Evolutionary conservation across 73 alveolate species (phyloP).

Genomic region (Stentor coeruleus): DNA sequence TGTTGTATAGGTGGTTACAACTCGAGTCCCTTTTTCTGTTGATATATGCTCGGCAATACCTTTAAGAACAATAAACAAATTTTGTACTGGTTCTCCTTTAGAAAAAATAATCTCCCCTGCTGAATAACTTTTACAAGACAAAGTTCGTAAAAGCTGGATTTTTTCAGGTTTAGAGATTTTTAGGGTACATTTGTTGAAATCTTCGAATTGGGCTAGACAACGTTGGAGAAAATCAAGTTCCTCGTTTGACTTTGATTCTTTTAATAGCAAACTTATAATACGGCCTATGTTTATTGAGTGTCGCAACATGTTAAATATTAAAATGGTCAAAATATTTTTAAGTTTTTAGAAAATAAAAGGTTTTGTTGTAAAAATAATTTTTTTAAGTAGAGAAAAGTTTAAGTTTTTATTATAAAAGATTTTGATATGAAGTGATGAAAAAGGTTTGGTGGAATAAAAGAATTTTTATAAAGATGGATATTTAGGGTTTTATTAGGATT

Average conservation of each 20-base stretch:
- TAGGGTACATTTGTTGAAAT: neutral
- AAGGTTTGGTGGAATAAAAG: too few species aligned
- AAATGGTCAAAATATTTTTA: too few species aligned
- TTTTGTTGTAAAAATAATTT: too few species aligned
- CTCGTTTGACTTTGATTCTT: neutral
- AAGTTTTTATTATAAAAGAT: too few species aligned
- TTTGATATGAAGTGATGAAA: too few species aligned
- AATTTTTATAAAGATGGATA: too few species aligned
- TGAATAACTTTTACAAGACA: neutral
- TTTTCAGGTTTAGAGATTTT: neutral
- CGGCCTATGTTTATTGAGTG: neutral
- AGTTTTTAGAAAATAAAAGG: too few species aligned
- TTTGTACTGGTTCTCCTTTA: neutral
- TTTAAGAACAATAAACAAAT: neutral
- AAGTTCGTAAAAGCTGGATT: neutral
- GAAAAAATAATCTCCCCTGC: conserved; percentile 1
- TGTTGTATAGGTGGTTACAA: neutral
- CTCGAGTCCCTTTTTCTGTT: neutral
- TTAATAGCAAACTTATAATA: neutral
- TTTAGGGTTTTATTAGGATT: too few species aligned
- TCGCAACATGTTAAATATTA: neutral
- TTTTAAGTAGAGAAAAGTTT: too few species aligned
- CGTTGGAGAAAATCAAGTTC: neutral
- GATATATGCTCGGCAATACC: neutral
- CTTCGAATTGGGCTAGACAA: neutral